Evolutionary conservation across 1,284 basidiomycete species (phyloP).

Genomic region (Microbotryum silenes-acaulis): DNA sequence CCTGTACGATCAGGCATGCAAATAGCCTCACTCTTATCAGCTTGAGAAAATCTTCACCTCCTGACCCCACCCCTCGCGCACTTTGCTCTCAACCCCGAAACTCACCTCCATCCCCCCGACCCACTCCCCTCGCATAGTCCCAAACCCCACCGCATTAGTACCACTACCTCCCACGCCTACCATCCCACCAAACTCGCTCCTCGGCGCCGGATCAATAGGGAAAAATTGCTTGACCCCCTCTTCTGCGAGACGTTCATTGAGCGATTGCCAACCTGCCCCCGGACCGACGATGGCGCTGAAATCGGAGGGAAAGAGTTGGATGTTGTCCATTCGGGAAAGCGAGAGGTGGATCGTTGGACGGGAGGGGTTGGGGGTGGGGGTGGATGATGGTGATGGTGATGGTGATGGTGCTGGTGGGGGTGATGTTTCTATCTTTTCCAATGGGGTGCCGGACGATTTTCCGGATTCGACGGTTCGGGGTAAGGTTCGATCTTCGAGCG

Average conservation of each 20-base stretch:
- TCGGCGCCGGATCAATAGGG: constrained; percentile 50
- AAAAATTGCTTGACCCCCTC: constrained; percentile 77
- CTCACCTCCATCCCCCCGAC: constrained; percentile 48
- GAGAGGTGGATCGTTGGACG: constrained; percentile 26
- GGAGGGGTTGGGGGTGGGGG: background rate
- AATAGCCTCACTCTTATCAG: background rate
- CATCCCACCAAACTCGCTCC: constrained; percentile 19
- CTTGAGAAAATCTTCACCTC: background rate
- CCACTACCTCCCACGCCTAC: constrained; percentile 18
- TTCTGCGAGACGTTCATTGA: constrained; percentile 64
- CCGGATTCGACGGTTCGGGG: background rate
- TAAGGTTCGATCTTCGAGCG: background rate
- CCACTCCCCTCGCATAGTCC: constrained; percentile 47
- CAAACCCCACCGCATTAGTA: constrained; percentile 60
- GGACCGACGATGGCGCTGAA: constrained; percentile 69
- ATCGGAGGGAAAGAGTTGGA: constrained; percentile 66
- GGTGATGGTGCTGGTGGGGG: no score
- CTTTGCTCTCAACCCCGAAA: background rate
- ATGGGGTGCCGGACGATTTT: no score
- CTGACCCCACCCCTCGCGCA: no score
- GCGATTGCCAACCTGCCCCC: constrained; percentile 72
- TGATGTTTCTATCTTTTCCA: no score
- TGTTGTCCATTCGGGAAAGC: constrained; percentile 58
- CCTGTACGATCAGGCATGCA: constrained; percentile 33
- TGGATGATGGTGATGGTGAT: no score